A percentile compares a stretch with the other conserved stretches of the same genome.
phyloP scores from a whole-genome alignment of 2,329 filamentous ascomycete genomes.

The Helicocarpus griseus region DNA sequence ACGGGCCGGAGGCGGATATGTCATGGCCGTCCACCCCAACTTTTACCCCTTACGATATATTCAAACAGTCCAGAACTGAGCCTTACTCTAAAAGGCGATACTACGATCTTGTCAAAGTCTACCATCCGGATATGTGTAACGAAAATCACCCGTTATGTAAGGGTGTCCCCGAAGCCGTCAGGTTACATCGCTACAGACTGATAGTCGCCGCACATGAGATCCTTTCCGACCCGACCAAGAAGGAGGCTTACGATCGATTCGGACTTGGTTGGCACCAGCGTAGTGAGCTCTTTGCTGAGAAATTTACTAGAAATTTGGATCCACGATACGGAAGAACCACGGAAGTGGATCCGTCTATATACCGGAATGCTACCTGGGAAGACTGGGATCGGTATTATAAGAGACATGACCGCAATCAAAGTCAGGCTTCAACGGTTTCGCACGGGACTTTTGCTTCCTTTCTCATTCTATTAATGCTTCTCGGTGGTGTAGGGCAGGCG shows the following conservation, averaged over 20 bases:
- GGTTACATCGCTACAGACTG: constrained; percentile 82
- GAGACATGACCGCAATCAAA: constrained; percentile 28
- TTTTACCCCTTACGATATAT: constrained; percentile 80
- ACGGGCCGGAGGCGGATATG: constrained; percentile 23
- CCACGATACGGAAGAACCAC: constrained; percentile 24
- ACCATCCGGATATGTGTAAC: constrained; percentile 70
- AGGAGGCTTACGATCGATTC: constrained; percentile 70
- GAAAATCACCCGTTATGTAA: constrained; percentile 34
- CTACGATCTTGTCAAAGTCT: constrained; percentile 88
- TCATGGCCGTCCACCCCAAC: constrained; percentile 35
- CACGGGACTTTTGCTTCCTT: constrained; percentile 69
- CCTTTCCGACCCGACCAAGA: constrained; percentile 69
- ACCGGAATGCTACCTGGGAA: constrained; percentile 87
- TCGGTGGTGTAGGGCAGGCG: constrained; percentile 64
- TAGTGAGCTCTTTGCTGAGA: constrained; percentile 15
- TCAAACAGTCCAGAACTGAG: constrained; percentile 51
- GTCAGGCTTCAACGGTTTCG: constrained; percentile 42
- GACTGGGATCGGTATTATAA: constrained; percentile 84
- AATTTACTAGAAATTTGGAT: constrained; percentile 14
- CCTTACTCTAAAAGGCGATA: constrained; percentile 76
- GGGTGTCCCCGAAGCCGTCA: constrained; percentile 49
- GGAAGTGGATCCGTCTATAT: constrained; percentile 40
- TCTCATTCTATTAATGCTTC: constrained; percentile 57
- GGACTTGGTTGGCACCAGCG: constrained; percentile 67
- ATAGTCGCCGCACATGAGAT: constrained; percentile 82